These are phyloP conservation scores for Nemania sp. DNA, from an alignment of 2,329 filamentous ascomycete genomes.

Conservation along the genomic window DNA sequence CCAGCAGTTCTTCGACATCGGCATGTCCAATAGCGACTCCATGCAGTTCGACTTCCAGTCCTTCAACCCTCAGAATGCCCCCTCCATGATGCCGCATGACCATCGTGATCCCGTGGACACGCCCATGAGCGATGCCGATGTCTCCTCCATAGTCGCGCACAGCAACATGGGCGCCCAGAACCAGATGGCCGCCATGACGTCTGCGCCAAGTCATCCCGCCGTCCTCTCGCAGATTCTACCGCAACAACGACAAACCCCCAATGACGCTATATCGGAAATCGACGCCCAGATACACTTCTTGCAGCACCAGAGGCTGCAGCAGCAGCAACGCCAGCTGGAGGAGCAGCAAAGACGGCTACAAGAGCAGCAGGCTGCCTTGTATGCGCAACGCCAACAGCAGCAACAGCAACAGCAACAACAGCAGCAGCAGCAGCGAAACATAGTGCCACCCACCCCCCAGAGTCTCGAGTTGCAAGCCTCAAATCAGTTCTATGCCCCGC, in stretches of 20 bases:
- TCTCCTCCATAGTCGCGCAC: slow-evolving; percentile 44
- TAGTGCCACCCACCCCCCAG: slow-evolving; percentile 79
- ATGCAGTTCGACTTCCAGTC: slow-evolving; percentile 65
- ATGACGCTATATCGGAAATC: slow-evolving; percentile 61
- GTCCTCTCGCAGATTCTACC: slow-evolving; percentile 53
- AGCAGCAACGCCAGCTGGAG: slow-evolving; percentile 62
- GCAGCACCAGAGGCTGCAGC: slow-evolving; percentile 65
- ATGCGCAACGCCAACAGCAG: slow-evolving; percentile 45
- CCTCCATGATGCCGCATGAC: slow-evolving; percentile 47
- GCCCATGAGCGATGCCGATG: slow-evolving; percentile 53
- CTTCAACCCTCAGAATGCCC: slow-evolving; percentile 50
- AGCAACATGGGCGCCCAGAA: slow-evolving; percentile 48
- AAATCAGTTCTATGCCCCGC: slow-evolving; percentile 63
- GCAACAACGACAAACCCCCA: slow-evolving; percentile 51
- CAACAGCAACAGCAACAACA: slow-evolving; percentile 49
- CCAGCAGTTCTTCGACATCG: slow-evolving; percentile 66
- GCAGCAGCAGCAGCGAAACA: slow-evolving; percentile 54
- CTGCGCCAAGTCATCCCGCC: slow-evolving; percentile 49
- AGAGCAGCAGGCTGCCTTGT: slow-evolving; percentile 55
- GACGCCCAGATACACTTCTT: slow-evolving; percentile 70
- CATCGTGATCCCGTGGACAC: slow-evolving; percentile 52
- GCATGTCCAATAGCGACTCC: slow-evolving; percentile 56
- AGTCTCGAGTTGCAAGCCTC: slow-evolving; percentile 75
- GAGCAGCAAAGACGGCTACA: slow-evolving; percentile 56
- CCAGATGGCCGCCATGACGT: slow-evolving; percentile 55